Conservation (phyloP, 148 eudicot species). For the Fallopia convolvulus region DNA sequence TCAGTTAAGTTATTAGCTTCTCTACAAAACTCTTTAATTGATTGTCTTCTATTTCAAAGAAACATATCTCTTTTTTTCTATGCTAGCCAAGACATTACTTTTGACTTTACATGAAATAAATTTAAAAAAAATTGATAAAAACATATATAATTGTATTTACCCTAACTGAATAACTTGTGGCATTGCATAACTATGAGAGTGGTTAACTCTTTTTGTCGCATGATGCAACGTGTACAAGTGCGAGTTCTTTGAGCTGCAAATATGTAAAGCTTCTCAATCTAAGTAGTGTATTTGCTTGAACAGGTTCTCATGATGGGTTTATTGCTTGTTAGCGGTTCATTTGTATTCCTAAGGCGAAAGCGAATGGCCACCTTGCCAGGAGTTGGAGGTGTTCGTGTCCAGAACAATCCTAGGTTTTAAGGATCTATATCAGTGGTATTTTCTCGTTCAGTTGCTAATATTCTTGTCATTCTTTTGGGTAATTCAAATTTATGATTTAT, state of each 20-base stretch:
- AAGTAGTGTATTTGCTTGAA: not conserved
- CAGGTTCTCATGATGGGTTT: conserved; percentile 17
- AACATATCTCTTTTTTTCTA: not conserved
- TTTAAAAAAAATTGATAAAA: no score
- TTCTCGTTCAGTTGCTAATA: not conserved
- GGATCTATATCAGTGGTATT: not conserved
- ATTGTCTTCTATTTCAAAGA: no score
- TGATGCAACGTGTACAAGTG: not conserved
- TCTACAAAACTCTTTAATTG: no score
- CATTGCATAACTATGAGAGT: not conserved
- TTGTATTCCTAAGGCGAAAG: conserved; percentile 12
- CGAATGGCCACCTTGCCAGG: not conserved
- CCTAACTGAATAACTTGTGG: not conserved
- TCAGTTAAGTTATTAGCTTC: no score
- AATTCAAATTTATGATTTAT: not conserved
- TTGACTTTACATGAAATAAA: no score
- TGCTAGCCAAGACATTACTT: not conserved
- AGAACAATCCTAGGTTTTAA: conserved; percentile 15
- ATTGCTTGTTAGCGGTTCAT: conserved; percentile 14
- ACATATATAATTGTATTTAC: no score
- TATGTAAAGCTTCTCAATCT: not conserved
- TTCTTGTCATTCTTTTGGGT: not conserved
- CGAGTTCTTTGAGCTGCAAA: not conserved
- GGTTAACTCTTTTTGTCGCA: no score
- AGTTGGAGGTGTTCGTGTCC: conserved; percentile 8